phyloP scores from a whole-genome alignment of 2,329 filamentous ascomycete genomes.

The Aureobasidium sp. region DNA sequence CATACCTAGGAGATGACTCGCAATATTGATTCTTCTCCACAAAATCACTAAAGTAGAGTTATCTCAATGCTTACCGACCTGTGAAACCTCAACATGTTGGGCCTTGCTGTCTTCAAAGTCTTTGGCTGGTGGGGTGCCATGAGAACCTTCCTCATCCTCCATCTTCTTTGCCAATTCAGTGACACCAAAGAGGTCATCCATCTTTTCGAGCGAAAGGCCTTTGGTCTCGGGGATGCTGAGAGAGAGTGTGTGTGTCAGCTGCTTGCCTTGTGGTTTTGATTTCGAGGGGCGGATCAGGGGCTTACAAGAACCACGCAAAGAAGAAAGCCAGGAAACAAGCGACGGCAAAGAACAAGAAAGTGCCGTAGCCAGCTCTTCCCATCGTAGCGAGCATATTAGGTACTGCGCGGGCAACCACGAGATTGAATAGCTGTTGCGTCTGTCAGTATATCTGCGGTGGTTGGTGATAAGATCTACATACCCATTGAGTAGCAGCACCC shows the following conservation, averaged over 20 bases:
- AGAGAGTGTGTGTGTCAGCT: slow-evolving; percentile 27
- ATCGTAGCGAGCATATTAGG: slow-evolving; percentile 59
- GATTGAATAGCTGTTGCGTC: slow-evolving; percentile 61
- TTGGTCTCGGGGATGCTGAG: slow-evolving; percentile 61
- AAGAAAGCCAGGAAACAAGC: slow-evolving; percentile 61
- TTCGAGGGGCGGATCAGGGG: slow-evolving; percentile 51
- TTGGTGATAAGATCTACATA: neutral
- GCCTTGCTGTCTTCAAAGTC: neutral
- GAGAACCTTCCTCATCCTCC: slow-evolving; percentile 14
- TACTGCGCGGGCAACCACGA: slow-evolving; percentile 61
- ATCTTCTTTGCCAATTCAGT: slow-evolving; percentile 19
- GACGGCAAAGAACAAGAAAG: slow-evolving; percentile 62
- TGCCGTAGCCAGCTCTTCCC: slow-evolving; percentile 45
- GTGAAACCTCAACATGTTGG: neutral
- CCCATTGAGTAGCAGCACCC: slow-evolving; percentile 56
- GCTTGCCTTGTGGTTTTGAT: too few species aligned
- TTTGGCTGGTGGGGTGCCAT: neutral
- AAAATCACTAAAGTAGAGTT: too few species aligned
- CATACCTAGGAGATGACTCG: too few species aligned
- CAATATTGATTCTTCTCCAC: too few species aligned
- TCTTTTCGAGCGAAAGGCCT: slow-evolving; percentile 37
- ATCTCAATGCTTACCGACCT: too few species aligned
- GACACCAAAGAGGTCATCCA: slow-evolving; percentile 28
- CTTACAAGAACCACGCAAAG: slow-evolving; percentile 55
- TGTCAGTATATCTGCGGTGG: neutral